Evolutionary conservation across 1,284 basidiomycete genomes (phyloP), one percentile per base, ranked within the genome.

Genomic region (Pyrrhoderma lamaoense): DNA sequence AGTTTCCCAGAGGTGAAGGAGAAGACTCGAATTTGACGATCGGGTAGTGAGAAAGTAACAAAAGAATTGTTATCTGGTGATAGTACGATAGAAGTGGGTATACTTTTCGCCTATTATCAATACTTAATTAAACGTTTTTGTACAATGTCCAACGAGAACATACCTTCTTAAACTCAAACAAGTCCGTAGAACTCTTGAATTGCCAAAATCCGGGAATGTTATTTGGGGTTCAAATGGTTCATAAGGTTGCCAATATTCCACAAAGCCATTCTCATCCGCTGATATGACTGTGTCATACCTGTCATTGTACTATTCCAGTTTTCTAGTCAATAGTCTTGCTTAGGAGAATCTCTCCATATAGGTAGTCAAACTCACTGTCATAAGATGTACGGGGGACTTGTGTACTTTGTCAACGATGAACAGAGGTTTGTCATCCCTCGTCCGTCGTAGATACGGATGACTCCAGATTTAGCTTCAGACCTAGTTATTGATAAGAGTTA

Each of bases 81-180:
- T 56, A 99, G 79, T 2, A 89, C 90, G 51, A 99, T 77, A 53
- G 90, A 92, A 2, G 93, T 90, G 1, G 95, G 93, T 9, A 82
- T 84, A 2, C 91, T 89, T 73, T 93, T 95, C 37, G 89, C 82
- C 93, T 95, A 61, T 0, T 27, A 3, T 42, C 47, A 19, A 25
- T 16, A 35, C 25, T 27, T 2, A 8, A 42, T 23, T 21, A 7
- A 45, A 13, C 35, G 39, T 27, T 16, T 8, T n/a, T n/a, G n/a
- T n/a, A n/a, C n/a, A 25, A 3, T 27, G 25, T 13, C 27, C n/a
- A 52, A 4, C 4, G 7, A 40, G 38, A 22, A 18, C 16, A 40
- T 8, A 88, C 91, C 79, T 98, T 99, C 72, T 97, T 98, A 71
- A 99, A 99, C 58, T 97, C 94, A 67, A 97, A 99, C 27, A 99